Base-by-base conservation (phyloP, 176 grass and related monocot genomes). In the Olyra latifolia region DNA sequence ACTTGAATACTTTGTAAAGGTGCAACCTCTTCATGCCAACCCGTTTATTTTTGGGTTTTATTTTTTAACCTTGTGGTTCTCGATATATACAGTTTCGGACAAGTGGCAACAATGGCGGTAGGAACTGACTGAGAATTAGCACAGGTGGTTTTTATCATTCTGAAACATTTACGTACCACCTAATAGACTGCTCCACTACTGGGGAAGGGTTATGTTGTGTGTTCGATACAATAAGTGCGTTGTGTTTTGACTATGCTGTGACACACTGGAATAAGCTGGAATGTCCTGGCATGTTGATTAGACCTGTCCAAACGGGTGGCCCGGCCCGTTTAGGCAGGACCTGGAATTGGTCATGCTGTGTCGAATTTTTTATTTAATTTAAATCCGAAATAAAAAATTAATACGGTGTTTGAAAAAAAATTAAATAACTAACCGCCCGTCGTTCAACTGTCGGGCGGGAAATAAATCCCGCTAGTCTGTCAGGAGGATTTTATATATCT, bases 21-120 rank as follows among this genome's bases (percentile, higher is more conserved):
- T 1, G 4, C 10, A 76, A 71, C 65, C 0, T 39, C 19, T 42
- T 65, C 23, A n/a, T 67, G 39, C 6, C 14, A 12, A 2, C 48
- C 8, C 32, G 32, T 11, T 44, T 19, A 12, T 42, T 54, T 14
- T n/a, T n/a, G n/a, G n/a, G n/a, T n/a, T n/a, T n/a, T n/a, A n/a
- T n/a, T n/a, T 19, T 55, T 78, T 19, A 83, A 77, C 25, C 43
- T 79, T 46, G 45, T 4, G 38, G 25, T 73, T 72, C 30, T 74
- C 60, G 13, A 52, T 35, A 3, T 35, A n/a, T 22, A 50, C 8
- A 29, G 0, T 75, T 72, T 62, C 12, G 20, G 15, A 3, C 10
- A 10, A 8, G 57, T 29, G 69, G 63, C 58, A 35, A 10, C 59
- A 28, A 17, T 41, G 40, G 70, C 23, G 24, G 38, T 56, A 49